A percentile compares a stretch with the other conserved stretches of the same genome.
Conservation (phyloP, 352 stramenopile species). For the Phytophthora tubulina region DNA sequence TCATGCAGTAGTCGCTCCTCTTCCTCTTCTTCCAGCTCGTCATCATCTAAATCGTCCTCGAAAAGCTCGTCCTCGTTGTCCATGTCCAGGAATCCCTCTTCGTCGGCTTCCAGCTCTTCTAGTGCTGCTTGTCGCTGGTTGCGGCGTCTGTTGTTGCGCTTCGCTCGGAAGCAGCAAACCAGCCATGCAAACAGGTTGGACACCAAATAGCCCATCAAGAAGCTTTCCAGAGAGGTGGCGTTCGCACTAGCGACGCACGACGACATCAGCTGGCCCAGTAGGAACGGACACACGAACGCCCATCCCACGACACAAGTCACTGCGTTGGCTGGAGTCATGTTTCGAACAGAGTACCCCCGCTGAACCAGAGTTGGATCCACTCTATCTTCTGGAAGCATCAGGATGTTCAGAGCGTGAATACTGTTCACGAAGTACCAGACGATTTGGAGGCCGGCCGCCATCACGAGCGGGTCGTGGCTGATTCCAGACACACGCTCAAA, state of each 20-base stretch:
- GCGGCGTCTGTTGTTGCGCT: slow-evolving; percentile 53
- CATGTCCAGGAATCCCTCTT: slow-evolving; percentile 47
- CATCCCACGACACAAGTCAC: slow-evolving; percentile 69
- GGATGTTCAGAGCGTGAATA: slow-evolving; percentile 62
- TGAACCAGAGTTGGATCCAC: slow-evolving; percentile 66
- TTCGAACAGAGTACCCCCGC: slow-evolving; percentile 78
- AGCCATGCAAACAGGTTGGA: slow-evolving; percentile 82
- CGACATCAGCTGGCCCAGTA: slow-evolving; percentile 73
- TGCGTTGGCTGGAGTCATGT: slow-evolving; percentile 64
- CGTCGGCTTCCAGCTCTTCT: slow-evolving; percentile 48
- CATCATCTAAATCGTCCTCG: slow-evolving; percentile 49
- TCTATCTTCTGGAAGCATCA: slow-evolving; percentile 70
- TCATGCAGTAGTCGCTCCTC: slow-evolving; percentile 31
- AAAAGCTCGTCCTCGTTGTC: slow-evolving; percentile 51
- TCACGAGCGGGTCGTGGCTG: slow-evolving; percentile 76
- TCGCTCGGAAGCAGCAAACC: slow-evolving; percentile 76
- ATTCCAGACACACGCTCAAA: slow-evolving; percentile 80
- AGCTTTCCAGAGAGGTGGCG: slow-evolving; percentile 65
- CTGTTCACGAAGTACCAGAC: slow-evolving; percentile 80
- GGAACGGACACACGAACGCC: slow-evolving; percentile 72
- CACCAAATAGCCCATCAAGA: slow-evolving; percentile 79
- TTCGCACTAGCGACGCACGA: slow-evolving; percentile 60
- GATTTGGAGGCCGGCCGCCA: slow-evolving; percentile 79
- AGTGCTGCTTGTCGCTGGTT: slow-evolving; percentile 46
- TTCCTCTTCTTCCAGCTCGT: slow-evolving; percentile 50